Base-by-base conservation (phyloP, 106 monocot species). In the Allium sativum region DNA sequence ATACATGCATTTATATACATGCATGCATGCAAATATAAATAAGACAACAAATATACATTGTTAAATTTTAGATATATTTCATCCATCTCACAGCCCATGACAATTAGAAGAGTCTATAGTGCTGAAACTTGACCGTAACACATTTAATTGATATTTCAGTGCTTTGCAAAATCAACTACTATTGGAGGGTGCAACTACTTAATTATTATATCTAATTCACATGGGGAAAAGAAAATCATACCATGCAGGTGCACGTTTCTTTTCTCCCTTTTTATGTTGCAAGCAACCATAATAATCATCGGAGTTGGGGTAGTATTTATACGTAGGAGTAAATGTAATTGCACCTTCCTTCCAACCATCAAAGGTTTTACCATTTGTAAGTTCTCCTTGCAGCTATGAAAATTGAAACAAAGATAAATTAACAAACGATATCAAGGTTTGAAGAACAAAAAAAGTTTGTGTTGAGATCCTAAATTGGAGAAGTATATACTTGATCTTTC, bases 281-380 rank as follows among this genome's bases (percentile, higher is more conserved):
- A 12, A 9, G 43, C 59, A 53, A 15, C 78, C 70, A 65, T 73
- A 76, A 21, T 88, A 84, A 40, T 69, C 51, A 18, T 85, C 79
- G 0, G 85, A 82, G 44, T 90, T 85, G 0, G 70, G 71, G n/a
- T 72, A 69, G 43, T 85, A 89, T 65, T 89, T 89, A 66, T 89
- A 89, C 1, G 84, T 89, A 0, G 90, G 85, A 1, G 85, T 61
- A 73, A 90, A 90, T 12, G 31, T 31, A 21, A 90, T 85, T 4
- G 31, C 65, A 0, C 90, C 85, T 58, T 90, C 90, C 12, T 68
- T 67, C 90, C 90, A 90, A 40, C 85, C 82, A 47, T 76, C 64
- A 21, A 90, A 85, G 40, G 57, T 79, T 47, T 82, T 21, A 42
- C 79, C 90, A 11, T 68, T 66, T 3, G 44, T 65, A 16, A 74